phyloP scores from a whole-genome alignment of 345 rosid genomes.

The Anacardium occidentale region DNA sequence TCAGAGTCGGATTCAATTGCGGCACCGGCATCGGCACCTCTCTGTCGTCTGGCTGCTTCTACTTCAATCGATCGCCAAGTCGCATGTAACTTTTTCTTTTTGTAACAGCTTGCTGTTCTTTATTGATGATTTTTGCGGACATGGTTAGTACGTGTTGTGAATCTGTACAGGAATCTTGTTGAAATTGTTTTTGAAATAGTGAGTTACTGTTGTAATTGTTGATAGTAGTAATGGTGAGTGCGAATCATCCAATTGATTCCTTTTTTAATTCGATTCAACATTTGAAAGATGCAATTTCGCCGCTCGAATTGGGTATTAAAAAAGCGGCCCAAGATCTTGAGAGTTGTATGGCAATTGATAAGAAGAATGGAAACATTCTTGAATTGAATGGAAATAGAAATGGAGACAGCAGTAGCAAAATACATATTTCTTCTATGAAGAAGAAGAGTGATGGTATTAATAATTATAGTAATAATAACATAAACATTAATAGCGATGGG shows the following conservation, averaged over 20 bases:
- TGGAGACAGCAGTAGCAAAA: conserved; percentile 27
- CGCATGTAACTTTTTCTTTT: not conserved
- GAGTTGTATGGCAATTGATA: conserved; percentile 45
- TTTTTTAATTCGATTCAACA: conserved; percentile 67
- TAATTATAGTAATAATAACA: conserved; percentile 21
- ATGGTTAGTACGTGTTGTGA: conserved; percentile 1
- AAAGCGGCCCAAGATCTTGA: conserved; percentile 73
- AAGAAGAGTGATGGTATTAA: conserved; percentile 31
- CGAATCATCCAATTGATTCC: conserved; percentile 65
- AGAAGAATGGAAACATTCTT: conserved; percentile 36
- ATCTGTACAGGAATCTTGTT: conserved; percentile 1
- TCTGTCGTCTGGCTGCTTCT: not conserved
- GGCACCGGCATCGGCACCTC: not conserved
- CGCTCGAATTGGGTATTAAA: conserved; percentile 59
- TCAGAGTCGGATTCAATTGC: conserved; percentile 2
- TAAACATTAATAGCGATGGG: conserved; percentile 22
- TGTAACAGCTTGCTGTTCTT: too few relatives aligned
- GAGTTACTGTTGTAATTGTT: not conserved
- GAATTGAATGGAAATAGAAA: conserved; percentile 29
- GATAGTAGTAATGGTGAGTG: conserved; percentile 54
- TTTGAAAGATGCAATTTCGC: conserved; percentile 60
- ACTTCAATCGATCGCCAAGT: conserved; percentile 11
- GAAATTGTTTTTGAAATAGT: not conserved
- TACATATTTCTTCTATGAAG: conserved; percentile 32
- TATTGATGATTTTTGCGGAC: not conserved